phyloP scores from a whole-genome alignment of 257 asterid genomes.

The Capsicum chinense region DNA sequence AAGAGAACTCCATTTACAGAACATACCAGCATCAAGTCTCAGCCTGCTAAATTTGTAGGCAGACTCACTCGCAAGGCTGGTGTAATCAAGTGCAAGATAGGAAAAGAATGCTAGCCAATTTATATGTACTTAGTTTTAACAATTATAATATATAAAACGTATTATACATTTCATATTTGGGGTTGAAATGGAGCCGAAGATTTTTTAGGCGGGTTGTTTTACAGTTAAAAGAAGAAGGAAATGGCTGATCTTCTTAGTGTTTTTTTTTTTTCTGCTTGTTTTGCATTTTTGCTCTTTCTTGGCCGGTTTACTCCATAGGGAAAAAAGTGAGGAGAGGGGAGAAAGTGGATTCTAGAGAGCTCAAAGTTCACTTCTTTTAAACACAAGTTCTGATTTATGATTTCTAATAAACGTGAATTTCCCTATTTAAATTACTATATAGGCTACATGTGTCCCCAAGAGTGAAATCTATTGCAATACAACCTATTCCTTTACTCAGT shows the following conservation, averaged over 20 bases:
- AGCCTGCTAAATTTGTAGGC: slow-evolving; percentile 66
- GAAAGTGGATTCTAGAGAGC: slow-evolving; percentile 5
- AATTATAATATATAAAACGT: background rate
- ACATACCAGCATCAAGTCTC: slow-evolving; percentile 42
- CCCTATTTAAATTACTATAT: slow-evolving; percentile 17
- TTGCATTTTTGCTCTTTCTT: background rate
- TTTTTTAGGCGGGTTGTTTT: background rate
- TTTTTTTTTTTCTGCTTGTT: background rate
- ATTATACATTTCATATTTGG: slow-evolving; percentile 26
- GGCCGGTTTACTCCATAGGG: background rate
- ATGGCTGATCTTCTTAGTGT: background rate
- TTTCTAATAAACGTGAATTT: slow-evolving; percentile 23
- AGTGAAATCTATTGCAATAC: slow-evolving; percentile 2
- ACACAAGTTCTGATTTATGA: slow-evolving; percentile 11
- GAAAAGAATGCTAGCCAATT: slow-evolving; percentile 37
- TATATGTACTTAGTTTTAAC: background rate
- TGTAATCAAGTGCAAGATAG: slow-evolving; percentile 53
- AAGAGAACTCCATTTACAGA: slow-evolving; percentile 34
- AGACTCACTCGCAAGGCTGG: slow-evolving; percentile 73
- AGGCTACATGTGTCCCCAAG: slow-evolving; percentile 26
- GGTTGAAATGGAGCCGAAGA: slow-evolving; percentile 5
- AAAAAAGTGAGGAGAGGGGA: slow-evolving; percentile 12
- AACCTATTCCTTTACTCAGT: background rate
- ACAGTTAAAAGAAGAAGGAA: background rate
- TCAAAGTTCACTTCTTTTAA: slow-evolving; percentile 15